Conservation (phyloP, 1,139 yeast genomes). For the Pichia sorboxylosa region DNA sequence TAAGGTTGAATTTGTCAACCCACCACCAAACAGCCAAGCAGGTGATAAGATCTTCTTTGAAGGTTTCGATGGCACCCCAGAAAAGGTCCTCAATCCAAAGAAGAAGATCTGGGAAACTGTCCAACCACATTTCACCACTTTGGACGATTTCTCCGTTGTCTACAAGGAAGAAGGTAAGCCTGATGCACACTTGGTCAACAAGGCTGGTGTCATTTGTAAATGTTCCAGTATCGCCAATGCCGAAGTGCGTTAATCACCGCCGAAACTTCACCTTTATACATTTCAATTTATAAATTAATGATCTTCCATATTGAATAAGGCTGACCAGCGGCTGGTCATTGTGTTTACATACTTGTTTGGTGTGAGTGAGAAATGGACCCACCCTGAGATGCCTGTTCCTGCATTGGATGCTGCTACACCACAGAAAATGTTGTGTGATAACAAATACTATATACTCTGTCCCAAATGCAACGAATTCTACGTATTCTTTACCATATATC, state of each 20-base stretch:
- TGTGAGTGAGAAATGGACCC: too few species aligned
- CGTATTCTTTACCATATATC: too few species aligned
- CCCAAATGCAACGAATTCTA: too few species aligned
- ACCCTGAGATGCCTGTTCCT: too few species aligned
- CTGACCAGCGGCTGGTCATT: too few species aligned
- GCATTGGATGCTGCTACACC: too few species aligned
- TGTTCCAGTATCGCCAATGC: conserved; percentile 59
- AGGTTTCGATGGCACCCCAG: conserved; percentile 80
- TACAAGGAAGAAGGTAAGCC: conserved; percentile 72
- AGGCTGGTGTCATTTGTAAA: conserved; percentile 61
- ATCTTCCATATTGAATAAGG: too few species aligned
- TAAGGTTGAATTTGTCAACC: conserved; percentile 81
- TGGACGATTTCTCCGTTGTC: conserved; percentile 62
- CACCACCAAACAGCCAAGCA: conserved; percentile 88
- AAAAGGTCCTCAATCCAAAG: conserved; percentile 91
- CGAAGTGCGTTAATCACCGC: conserved; percentile 48
- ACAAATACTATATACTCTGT: too few species aligned
- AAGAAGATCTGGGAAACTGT: conserved; percentile 95
- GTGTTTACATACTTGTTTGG: too few species aligned
- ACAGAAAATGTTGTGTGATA: too few species aligned
- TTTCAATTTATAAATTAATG: too few species aligned
- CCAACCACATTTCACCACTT: conserved; percentile 84
- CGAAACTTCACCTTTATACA: too few species aligned
- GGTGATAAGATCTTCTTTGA: conserved; percentile 96
- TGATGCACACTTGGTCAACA: conserved; percentile 67